Conservation (phyloP, 2,329 filamentous ascomycete genomes). For the Acrocalymma vagum region DNA sequence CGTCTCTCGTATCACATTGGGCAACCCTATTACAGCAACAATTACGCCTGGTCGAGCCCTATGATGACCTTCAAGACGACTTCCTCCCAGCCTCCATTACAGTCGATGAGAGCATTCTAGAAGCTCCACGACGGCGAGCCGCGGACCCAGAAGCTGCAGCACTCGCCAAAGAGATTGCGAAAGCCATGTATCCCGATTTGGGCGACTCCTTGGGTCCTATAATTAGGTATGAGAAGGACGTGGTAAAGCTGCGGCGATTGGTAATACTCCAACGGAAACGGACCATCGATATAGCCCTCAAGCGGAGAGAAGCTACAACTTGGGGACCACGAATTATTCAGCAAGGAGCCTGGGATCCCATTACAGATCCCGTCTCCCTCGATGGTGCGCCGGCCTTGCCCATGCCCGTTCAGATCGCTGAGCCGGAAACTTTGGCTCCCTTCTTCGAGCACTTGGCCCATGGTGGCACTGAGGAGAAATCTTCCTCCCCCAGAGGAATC, state of each 20-base stretch:
- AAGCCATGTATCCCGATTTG: slow-evolving; percentile 25
- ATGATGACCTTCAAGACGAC: slow-evolving; percentile 15
- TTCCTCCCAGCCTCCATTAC: slow-evolving; percentile 9
- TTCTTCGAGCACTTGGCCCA: slow-evolving; percentile 47
- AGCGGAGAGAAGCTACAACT: slow-evolving; percentile 25
- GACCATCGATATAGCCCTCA: slow-evolving; percentile 22
- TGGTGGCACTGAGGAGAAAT: slow-evolving; percentile 30
- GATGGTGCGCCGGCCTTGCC: slow-evolving; percentile 41
- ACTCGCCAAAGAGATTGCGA: slow-evolving; percentile 28
- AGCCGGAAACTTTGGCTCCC: slow-evolving; percentile 39
- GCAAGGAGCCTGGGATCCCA: slow-evolving; percentile 47
- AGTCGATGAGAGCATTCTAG: slow-evolving; percentile 28
- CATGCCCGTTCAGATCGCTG: slow-evolving; percentile 48
- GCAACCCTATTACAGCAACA: slow-evolving; percentile 19
- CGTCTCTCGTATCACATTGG: slow-evolving; percentile 15
- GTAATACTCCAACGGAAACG: slow-evolving; percentile 28
- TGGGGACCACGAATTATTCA: slow-evolving; percentile 36
- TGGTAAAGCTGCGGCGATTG: slow-evolving; percentile 28
- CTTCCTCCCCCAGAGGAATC: slow-evolving; percentile 13
- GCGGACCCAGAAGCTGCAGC: slow-evolving; percentile 20
- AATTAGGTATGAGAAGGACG: slow-evolving; percentile 40
- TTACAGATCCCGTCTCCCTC: slow-evolving; percentile 37
- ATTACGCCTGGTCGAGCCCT: slow-evolving; percentile 11
- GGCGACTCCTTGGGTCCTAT: slow-evolving; percentile 25
- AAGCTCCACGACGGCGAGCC: slow-evolving; percentile 32